phyloP scores from a whole-genome alignment of 2,329 filamentous ascomycete species.

The Stylonectria norvegica region DNA sequence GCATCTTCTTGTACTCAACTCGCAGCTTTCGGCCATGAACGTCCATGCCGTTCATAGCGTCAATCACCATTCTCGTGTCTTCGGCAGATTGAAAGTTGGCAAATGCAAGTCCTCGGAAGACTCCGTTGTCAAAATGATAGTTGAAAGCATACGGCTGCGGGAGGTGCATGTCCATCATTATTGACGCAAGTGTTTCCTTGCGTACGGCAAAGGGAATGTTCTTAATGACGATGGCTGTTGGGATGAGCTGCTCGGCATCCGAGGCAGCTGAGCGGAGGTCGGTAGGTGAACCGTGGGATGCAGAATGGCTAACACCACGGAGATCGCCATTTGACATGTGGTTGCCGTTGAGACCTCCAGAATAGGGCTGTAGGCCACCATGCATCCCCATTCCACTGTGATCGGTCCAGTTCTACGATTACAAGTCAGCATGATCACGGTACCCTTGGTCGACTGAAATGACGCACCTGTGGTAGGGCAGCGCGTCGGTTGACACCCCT shows the following conservation, averaged over 20 bases:
- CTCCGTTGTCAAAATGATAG: constrained; percentile 97
- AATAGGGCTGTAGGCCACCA: constrained; percentile 35
- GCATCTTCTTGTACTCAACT: constrained; percentile 99
- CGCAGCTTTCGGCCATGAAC: constrained; percentile 90
- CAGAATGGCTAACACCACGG: constrained; percentile 42
- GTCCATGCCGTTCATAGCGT: constrained; percentile 92
- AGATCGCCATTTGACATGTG: constrained; percentile 40
- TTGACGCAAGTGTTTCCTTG: constrained; percentile 86
- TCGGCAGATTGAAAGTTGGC: constrained; percentile 97
- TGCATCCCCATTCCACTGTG: constrained; percentile 43
- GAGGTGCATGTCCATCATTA: constrained; percentile 93
- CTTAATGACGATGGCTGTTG: constrained; percentile 98
- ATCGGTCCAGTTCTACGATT: constrained; percentile 49
- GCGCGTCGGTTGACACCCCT: constrained; percentile 53
- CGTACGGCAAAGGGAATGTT: constrained; percentile 98
- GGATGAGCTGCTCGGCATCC: constrained; percentile 84
- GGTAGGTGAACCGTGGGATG: constrained; percentile 38
- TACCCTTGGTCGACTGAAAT: constrained; percentile 1
- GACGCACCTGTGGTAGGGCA: constrained; percentile 71
- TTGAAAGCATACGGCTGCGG: constrained; percentile 98
- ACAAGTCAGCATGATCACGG: constrained; percentile 4
- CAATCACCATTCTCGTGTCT: constrained; percentile 89
- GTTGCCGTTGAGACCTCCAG: constrained; percentile 34
- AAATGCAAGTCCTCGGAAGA: constrained; percentile 93
- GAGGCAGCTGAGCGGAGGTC: constrained; percentile 41